Evolutionary conservation across 441 rosid species (phyloP), one percentile per base, ranked within the genome.

Genomic region (Aquilaria agallochum): DNA sequence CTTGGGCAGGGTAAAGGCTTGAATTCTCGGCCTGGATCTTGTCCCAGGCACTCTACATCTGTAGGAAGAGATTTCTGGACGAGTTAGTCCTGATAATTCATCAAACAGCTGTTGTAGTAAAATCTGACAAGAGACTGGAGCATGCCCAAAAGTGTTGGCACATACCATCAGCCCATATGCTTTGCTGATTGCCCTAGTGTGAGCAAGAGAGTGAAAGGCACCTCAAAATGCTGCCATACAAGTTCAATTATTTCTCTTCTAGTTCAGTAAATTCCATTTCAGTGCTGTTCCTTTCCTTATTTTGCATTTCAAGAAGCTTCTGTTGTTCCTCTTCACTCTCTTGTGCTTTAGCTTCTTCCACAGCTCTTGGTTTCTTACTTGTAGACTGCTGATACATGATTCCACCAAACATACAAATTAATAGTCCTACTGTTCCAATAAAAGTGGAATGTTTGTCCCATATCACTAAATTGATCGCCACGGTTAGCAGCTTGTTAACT

Each of bases 361-460:
- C 76, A 45, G 76, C 60, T 68, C 75, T 89, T 1, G 95, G 92
- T 77, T 81, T 90, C 70, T 74, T 84, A 70, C 79, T 70, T 2
- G 95, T 80, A 56, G 90, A 84, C 76, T 84, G 96, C 74, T 91
- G 97, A 75, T 94, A 94, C 90, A 94, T 70, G 60, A 91, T 71
- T n/a, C 99, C 99, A 49, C 99, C 97, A 27, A 74, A 14, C 92
- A 94, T 89, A 68, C 99, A 91, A 59, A 94, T 80, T 81, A 94
- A 78, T 53, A 94, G 86, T 32, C 97, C 99, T 15, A 86, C 64
- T 0, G 99, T 94, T 30, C 99, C 97, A 20, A 87, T 74, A 49
- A 81, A 63, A 44, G 88, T 83, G 2, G 96, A 89, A 76, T 94
- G 99, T 58, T 91, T 91, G 78, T 94, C 99, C 99, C 99, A 94